Base-by-base conservation (phyloP, 805 yeast species). In the Starmerella geochares region DNA sequence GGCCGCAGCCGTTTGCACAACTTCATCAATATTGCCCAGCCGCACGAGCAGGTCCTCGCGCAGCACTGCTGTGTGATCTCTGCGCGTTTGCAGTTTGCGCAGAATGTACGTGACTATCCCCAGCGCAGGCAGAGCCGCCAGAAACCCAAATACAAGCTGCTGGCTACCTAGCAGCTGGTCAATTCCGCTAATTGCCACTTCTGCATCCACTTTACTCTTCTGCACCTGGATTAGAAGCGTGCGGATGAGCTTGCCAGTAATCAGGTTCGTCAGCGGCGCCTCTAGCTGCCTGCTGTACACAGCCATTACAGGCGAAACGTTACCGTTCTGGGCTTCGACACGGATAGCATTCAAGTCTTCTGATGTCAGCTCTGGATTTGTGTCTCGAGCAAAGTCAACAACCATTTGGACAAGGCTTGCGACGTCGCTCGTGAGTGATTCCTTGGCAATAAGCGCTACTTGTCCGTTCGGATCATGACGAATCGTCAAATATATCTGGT, bases 151-250 rank as follows among this genome's bases (percentile, higher is more conserved):
- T n/a, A 92, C 92, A 48, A 90, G 74, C 63, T 92, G 95, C 67
- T 90, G 98, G 46, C 92, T 81, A 64, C 86, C 83, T 40, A 92
- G 73, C 56, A 90, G 70, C 62, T 84, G 81, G 66, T 92, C 97
- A 54, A 92, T 88, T 8, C 97, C 97, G 58, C 76, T 78, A 53
- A 90, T 76, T 0, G 96, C 97, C 4, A 87, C 70, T 32, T 84
- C 87, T 8, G 95, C 95, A 64, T 90, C 98, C 6, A 92, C 96
- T 66, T 90, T 90, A 11, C 95, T 82, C 67, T 92, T 90, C 65
- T 90, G 98, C n/a, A 92, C 71, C 65, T 92, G 97, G 54, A 90
- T 88, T 60, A 92, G 68, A 41, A 92, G 65, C 14, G 88, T 79
- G 48, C 95, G 73, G 8, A 87, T 65, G 55, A 90, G 72, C 50